These are phyloP conservation scores for Phallus indusiatus DNA, from an alignment of 768 basidiomycete species.

Conservation along the genomic window DNA sequence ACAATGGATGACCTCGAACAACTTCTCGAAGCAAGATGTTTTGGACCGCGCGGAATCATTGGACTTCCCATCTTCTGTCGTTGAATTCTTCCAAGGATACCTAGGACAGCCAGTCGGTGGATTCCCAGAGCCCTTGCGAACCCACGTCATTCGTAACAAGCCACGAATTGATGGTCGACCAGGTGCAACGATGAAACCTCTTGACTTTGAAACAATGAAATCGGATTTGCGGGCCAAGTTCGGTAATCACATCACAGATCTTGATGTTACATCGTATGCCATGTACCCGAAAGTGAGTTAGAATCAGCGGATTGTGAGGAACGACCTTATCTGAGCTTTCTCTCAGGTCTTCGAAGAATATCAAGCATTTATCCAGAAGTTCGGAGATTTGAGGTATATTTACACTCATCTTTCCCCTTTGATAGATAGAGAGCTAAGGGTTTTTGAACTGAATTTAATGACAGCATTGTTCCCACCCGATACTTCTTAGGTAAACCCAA, in stretches of 20 bases:
- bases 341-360: conserved; percentile 92
- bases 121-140: conserved; percentile 95
- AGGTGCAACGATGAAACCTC: conserved; percentile 74
- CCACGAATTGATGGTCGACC: conserved; percentile 90
- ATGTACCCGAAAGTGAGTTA: conserved; percentile 90
- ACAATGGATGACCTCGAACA: conserved; percentile 98
- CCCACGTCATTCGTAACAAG: conserved; percentile 87
- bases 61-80: conserved; percentile 95
- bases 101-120: conserved; percentile 97
- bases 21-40: conserved; percentile 79
- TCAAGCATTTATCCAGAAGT: conserved; percentile 90
- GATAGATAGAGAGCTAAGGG: not conserved
- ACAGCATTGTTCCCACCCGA: conserved; percentile 77
- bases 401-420: not conserved
- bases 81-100: conserved; percentile 99
- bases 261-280: conserved; percentile 89
- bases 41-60: conserved; percentile 77
- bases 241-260: conserved; percentile 89
- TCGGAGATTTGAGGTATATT: conserved; percentile 78
- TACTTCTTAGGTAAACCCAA: conserved; percentile 93
- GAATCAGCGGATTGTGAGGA: conserved; percentile 4
- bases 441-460: conserved; percentile 4
- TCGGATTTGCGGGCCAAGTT: conserved; percentile 86
- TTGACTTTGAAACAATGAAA: conserved; percentile 96
- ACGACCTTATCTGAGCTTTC: not conserved